Percentiles rank a stretch among this genome's conserved stretches.
phyloP scores from a whole-genome alignment of 768 basidiomycete species.

The Scleroderma bovista region DNA sequence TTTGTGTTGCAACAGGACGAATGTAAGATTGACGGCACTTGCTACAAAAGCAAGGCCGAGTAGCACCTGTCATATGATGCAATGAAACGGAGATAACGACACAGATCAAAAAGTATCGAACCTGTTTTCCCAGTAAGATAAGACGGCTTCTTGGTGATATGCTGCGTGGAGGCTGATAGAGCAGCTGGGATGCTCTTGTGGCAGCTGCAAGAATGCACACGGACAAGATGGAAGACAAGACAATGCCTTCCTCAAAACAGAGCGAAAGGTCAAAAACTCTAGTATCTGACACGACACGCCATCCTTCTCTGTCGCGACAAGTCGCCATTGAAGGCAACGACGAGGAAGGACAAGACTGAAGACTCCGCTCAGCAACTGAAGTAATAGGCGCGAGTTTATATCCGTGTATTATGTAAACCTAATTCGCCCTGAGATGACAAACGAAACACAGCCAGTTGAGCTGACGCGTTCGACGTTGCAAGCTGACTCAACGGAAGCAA shows the following conservation, averaged over 20 bases:
- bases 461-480: too few species aligned
- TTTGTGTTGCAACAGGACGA: constrained; percentile 30
- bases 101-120: constrained; percentile 29
- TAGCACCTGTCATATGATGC: constrained; percentile 33
- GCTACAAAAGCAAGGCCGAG: constrained; percentile 41
- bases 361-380: background rate
- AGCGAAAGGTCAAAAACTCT: constrained; percentile 73
- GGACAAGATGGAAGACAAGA: constrained; percentile 51
- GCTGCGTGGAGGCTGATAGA: constrained; percentile 19
- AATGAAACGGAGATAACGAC: too few species aligned
- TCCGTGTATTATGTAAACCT: background rate
- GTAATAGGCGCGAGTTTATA: too few species aligned
- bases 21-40: constrained; percentile 40
- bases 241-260: constrained; percentile 73
- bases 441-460: too few species aligned
- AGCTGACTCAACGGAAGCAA: too few species aligned
- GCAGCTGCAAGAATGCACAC: constrained; percentile 39
- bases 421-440: too few species aligned
- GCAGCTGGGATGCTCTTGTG: constrained; percentile 32
- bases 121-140: constrained; percentile 60
- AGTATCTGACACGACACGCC: constrained; percentile 49
- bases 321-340: constrained; percentile 28
- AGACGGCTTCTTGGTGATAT: constrained; percentile 45
- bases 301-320: constrained; percentile 60
- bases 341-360: background rate